phyloP scores from a whole-genome alignment of 1,284 basidiomycete genomes.

The Macrocystidia cucumis region DNA sequence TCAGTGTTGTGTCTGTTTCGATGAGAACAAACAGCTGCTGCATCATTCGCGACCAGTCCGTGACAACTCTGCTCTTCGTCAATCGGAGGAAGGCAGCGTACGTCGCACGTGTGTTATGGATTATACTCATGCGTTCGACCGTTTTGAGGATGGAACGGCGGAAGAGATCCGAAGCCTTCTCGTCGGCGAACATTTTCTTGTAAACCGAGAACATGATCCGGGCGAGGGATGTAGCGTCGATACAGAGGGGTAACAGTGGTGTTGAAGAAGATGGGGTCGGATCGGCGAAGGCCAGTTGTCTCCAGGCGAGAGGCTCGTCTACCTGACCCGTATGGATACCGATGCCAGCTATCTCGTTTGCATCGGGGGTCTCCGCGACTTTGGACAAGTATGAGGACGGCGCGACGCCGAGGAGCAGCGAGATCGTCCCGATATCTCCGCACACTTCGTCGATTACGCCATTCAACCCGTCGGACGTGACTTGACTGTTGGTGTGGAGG shows the following conservation, averaged over 20 bases:
- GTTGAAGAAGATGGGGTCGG: constrained; percentile 1
- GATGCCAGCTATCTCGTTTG: constrained; percentile 16
- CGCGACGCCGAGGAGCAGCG: constrained; percentile 32
- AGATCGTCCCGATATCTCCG: constrained; percentile 24
- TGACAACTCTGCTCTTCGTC: constrained; percentile 24
- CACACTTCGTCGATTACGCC: constrained; percentile 25
- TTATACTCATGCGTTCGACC: not conserved
- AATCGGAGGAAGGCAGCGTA: constrained; percentile 34
- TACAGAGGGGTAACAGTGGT: constrained; percentile 4
- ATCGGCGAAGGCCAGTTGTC: constrained; percentile 13
- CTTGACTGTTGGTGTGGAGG: constrained; percentile 34
- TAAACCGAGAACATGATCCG: constrained; percentile 39
- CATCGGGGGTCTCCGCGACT: constrained; percentile 29
- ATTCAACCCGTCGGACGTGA: constrained; percentile 17
- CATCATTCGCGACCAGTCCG: constrained; percentile 28
- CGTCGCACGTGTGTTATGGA: constrained; percentile 36
- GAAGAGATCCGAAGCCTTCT: constrained; percentile 15
- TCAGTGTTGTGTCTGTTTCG: constrained; percentile 18
- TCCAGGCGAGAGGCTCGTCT: constrained; percentile 35
- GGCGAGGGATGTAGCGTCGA: constrained; percentile 27
- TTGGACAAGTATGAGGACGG: constrained; percentile 32
- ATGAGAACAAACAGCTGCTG: constrained; percentile 19
- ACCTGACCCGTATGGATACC: constrained; percentile 15
- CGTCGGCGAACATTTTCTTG: constrained; percentile 36
- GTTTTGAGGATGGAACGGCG: not conserved